These are phyloP conservation scores for Pleurotus salmoneostramineus DNA, from an alignment of 768 basidiomycete species.

Conservation along the genomic window DNA sequence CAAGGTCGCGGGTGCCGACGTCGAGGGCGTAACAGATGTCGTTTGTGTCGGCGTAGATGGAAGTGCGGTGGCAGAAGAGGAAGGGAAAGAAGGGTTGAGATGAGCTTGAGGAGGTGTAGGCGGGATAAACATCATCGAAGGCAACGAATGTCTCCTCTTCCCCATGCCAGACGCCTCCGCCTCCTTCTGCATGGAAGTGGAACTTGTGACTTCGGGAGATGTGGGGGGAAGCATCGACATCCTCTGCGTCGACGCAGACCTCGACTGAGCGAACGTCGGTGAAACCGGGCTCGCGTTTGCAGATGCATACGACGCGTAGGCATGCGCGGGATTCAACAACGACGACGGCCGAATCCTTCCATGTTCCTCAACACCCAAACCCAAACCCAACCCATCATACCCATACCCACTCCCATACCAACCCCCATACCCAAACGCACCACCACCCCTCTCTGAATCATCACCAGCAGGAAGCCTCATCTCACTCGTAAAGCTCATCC, in stretches of 20 bases:
- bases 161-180: background rate
- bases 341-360: background rate
- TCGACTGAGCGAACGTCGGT: background rate
- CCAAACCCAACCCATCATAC: too few species aligned
- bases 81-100: background rate
- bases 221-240: background rate
- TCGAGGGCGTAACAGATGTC: too few species aligned
- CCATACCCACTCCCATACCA: too few species aligned
- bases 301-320: background rate
- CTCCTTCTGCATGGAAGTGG: background rate
- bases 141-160: background rate
- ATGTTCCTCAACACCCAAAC: background rate
- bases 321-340: conserved; percentile 1
- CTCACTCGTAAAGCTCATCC: background rate
- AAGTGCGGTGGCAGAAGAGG: background rate
- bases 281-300: background rate
- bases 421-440: too few species aligned
- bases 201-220: background rate
- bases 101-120: background rate
- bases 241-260: too few species aligned
- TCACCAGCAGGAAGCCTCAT: too few species aligned
- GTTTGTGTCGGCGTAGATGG: background rate
- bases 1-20: background rate
- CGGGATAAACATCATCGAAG: background rate
- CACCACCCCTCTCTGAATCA: too few species aligned